phyloP scores from a whole-genome alignment of 768 basidiomycete genomes.

The Lenzites betulinus region DNA sequence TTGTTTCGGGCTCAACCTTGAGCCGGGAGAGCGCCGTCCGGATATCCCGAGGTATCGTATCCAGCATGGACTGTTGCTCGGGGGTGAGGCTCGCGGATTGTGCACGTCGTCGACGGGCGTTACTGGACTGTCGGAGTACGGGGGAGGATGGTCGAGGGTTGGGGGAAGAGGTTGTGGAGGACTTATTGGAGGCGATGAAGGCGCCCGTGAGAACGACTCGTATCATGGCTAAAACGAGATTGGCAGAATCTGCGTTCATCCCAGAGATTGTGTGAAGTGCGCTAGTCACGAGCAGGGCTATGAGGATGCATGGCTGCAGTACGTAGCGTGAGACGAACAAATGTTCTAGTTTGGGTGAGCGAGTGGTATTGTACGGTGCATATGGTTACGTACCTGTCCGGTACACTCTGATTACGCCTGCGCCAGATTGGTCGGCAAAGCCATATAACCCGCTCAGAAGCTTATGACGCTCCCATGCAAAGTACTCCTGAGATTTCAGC shows the following conservation, averaged over 20 bases:
- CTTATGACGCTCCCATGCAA: not conserved
- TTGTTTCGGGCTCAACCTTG: not conserved
- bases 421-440: not conserved
- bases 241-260: not conserved
- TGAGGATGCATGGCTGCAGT: not conserved
- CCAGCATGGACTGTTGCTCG: not conserved
- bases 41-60: not conserved
- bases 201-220: not conserved
- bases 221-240: not conserved
- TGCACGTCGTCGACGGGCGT: too few relatives aligned
- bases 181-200: not conserved
- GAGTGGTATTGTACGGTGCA: not conserved
- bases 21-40: not conserved
- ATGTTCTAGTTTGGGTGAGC: not conserved
- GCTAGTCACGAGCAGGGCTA: not conserved
- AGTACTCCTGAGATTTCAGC: not conserved
- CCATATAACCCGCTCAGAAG: not conserved
- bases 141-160: too few relatives aligned
- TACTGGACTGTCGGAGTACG: too few relatives aligned
- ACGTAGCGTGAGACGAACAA: not conserved
- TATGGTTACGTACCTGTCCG: not conserved
- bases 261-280: not conserved
- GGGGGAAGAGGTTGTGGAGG: not conserved
- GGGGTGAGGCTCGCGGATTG: too few relatives aligned
- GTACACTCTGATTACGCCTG: not conserved